Conservation (phyloP, 306 rosid genomes). For the Inga oerstediana region DNA sequence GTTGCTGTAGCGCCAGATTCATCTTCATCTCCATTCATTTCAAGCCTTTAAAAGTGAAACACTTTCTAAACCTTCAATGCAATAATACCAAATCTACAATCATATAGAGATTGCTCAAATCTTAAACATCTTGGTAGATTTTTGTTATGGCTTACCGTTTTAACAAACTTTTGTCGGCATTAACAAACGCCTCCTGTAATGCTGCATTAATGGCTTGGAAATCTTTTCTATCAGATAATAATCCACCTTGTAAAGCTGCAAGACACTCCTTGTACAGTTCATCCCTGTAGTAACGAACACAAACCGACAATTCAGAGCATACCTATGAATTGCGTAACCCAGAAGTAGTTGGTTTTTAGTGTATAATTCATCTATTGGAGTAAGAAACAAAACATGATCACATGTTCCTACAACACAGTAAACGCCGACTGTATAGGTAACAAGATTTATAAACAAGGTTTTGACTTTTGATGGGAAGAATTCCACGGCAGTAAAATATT, state of each 20-base stretch:
- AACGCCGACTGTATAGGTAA: not conserved
- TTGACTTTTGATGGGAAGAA: not conserved
- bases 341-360: not conserved
- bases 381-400: not conserved
- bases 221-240: constrained; percentile 62
- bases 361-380: constrained; percentile 2
- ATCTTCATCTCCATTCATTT: constrained; percentile 63
- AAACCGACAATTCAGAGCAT: constrained; percentile 32
- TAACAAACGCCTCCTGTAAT: constrained; percentile 68
- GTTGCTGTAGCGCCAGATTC: constrained; percentile 97
- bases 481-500: not conserved
- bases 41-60: constrained; percentile 85
- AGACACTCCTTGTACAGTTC: constrained; percentile 90
- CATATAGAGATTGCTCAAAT: constrained; percentile 24
- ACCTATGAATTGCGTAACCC: not conserved
- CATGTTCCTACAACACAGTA: constrained; percentile 1
- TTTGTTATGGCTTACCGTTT: constrained; percentile 54
- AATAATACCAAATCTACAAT: constrained; percentile 41
- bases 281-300: constrained; percentile 57
- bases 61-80: constrained; percentile 63
- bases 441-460: not conserved
- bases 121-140: not conserved
- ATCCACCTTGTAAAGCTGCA: constrained; percentile 78
- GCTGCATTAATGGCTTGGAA: constrained; percentile 66
- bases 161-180: constrained; percentile 66